Evolutionary conservation across 2,329 filamentous ascomycete genomes (phyloP).

Genomic region (Fonsecaea pedrosoi): DNA sequence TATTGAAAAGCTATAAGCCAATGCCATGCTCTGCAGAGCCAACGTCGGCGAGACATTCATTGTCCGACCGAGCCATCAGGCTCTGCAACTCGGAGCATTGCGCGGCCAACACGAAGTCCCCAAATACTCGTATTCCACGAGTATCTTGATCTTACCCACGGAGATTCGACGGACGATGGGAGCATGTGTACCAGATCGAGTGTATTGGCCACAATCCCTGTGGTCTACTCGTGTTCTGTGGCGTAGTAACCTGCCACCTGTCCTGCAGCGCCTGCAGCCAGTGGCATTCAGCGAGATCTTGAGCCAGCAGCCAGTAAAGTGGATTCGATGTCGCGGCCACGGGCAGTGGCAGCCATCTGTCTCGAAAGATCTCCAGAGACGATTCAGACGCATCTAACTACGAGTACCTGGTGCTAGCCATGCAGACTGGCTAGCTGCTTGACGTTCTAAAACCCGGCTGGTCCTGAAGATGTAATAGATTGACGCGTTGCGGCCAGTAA

Average conservation of each 20-base stretch:
- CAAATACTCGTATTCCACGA: background rate
- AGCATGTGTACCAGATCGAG: background rate
- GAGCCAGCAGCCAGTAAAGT: background rate
- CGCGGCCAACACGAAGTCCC: background rate
- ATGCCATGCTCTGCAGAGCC: background rate
- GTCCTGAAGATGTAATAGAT: background rate
- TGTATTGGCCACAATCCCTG: background rate
- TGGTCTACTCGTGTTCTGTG: background rate
- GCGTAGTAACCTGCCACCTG: background rate
- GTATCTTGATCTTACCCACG: background rate
- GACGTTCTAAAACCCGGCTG: background rate
- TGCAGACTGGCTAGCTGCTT: background rate
- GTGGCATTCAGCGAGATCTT: background rate
- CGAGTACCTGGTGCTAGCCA: background rate
- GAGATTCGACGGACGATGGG: background rate
- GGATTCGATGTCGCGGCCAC: background rate
- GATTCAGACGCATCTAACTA: background rate
- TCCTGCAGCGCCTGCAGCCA: background rate
- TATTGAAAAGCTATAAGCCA: slow-evolving; percentile 10
- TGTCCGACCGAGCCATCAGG: slow-evolving; percentile 7
- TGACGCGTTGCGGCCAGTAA: background rate
- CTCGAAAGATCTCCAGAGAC: slow-evolving; percentile 4
- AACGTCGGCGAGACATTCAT: slow-evolving; percentile 15
- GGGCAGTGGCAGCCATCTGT: background rate
- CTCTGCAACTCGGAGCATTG: background rate